Evolutionary conservation across 2,329 filamentous ascomycete genomes (phyloP).

Genomic region (Ceratocystis alfenasii): DNA sequence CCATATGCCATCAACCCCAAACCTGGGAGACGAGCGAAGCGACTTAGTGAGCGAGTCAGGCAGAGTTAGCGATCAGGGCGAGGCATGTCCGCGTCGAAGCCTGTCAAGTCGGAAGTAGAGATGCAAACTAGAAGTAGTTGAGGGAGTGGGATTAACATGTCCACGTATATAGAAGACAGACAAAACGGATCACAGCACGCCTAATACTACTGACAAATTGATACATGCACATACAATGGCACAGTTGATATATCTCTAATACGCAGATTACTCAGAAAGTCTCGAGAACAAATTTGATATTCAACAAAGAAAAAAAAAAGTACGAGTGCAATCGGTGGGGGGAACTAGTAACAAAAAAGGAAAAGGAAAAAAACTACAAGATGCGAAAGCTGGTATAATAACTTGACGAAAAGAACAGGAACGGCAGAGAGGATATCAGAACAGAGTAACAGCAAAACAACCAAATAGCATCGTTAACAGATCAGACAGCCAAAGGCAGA

Average conservation of each 20-base stretch:
- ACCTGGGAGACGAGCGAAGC: neutral
- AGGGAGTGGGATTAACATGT: neutral
- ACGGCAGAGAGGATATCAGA: slow-evolving; percentile 5
- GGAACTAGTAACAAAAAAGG: slow-evolving; percentile 24
- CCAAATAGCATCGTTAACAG: neutral
- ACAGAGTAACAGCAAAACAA: slow-evolving; percentile 2
- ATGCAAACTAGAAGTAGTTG: neutral
- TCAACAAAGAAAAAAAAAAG: slow-evolving; percentile 25
- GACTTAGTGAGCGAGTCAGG: neutral
- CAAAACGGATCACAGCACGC: neutral
- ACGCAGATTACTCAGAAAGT: neutral
- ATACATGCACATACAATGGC: neutral
- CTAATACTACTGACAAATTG: too few relatives aligned
- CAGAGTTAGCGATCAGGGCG: neutral
- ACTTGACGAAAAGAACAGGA: slow-evolving; percentile 9
- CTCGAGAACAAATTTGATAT: neutral
- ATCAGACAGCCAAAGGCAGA: neutral
- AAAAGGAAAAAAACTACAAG: slow-evolving; percentile 24
- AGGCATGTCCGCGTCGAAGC: neutral
- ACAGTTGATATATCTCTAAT: too few relatives aligned
- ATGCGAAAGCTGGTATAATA: slow-evolving; percentile 22
- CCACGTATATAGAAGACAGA: neutral
- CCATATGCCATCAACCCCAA: slow-evolving; percentile 13
- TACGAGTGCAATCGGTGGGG: slow-evolving; percentile 21
- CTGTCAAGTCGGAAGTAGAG: slow-evolving; percentile 4